Conservation (phyloP, 768 basidiomycete genomes). For the Termitomyces heimii region DNA sequence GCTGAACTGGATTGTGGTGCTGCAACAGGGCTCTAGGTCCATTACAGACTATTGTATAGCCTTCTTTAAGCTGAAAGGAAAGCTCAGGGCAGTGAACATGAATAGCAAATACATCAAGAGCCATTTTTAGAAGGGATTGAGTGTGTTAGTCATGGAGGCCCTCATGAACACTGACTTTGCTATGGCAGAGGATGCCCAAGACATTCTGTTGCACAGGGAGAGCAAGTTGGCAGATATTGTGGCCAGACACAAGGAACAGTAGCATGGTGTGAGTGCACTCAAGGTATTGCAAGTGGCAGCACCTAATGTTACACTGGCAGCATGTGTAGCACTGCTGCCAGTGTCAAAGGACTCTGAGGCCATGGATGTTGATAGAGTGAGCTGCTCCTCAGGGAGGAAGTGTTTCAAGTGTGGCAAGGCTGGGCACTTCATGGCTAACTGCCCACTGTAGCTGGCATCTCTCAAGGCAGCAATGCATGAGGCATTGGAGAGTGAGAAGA, state of each 20-base stretch:
- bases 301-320: not conserved
- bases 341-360: not conserved
- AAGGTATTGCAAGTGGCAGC: not conserved
- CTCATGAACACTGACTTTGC: not conserved
- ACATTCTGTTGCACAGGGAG: not conserved
- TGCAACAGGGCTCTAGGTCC: not conserved
- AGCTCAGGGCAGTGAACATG: not conserved
- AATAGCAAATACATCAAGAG: not conserved
- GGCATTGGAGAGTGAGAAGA: not conserved
- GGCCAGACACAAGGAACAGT: not conserved
- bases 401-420: not conserved
- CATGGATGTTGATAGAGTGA: not conserved
- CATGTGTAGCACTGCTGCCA: not conserved
- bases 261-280: not conserved
- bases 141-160: not conserved
- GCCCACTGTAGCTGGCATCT: not conserved
- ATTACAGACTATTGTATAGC: not conserved
- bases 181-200: not conserved
- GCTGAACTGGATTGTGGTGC: not conserved
- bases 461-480: not conserved
- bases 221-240: not conserved
- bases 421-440: not conserved
- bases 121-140: not conserved
- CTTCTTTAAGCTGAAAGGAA: not conserved
- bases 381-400: not conserved